These are phyloP conservation scores for Collybia nuda DNA, from an alignment of 768 basidiomycete species.

Conservation along the genomic window DNA sequence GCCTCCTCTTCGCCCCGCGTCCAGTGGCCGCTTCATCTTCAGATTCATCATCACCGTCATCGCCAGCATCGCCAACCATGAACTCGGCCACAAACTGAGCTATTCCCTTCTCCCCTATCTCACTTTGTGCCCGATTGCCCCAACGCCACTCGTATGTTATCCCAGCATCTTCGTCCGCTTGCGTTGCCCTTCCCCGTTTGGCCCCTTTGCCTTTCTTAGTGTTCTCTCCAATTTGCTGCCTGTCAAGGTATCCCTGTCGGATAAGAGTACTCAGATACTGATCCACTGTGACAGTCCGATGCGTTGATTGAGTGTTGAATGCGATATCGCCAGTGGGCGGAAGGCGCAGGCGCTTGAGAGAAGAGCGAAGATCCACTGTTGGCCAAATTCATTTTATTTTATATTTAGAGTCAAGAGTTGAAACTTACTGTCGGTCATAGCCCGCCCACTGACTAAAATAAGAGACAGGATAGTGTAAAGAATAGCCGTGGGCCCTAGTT, in stretches of 20 bases:
- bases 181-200: slow-evolving; percentile 50
- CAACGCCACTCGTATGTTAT: slow-evolving; percentile 76
- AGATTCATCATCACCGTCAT: slow-evolving; percentile 35
- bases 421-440: slow-evolving; percentile 69
- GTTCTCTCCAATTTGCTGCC: slow-evolving; percentile 47
- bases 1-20: slow-evolving; percentile 10
- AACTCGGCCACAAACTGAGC: slow-evolving; percentile 80
- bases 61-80: slow-evolving; percentile 52
- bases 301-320: slow-evolving; percentile 49
- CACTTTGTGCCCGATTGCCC: slow-evolving; percentile 78
- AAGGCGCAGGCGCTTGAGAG: slow-evolving; percentile 71
- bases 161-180: slow-evolving; percentile 38
- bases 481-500: slow-evolving; percentile 70
- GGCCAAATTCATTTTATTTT: not conserved
- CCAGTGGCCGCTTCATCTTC: slow-evolving; percentile 19
- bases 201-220: slow-evolving; percentile 44
- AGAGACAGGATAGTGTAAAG: slow-evolving; percentile 81
- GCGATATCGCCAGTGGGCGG: slow-evolving; percentile 44
- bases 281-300: slow-evolving; percentile 57
- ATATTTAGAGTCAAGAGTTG: not conserved
- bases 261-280: slow-evolving; percentile 61
- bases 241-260: slow-evolving; percentile 80
- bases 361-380: slow-evolving; percentile 69
- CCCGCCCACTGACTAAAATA: slow-evolving; percentile 78
- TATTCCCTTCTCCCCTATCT: slow-evolving; percentile 78